Percentiles rank a stretch among this genome's conserved stretches.
These are phyloP conservation scores for Colletotrichum echinochloae DNA, from an alignment of 2,329 filamentous ascomycete genomes.

Conservation along the genomic window DNA sequence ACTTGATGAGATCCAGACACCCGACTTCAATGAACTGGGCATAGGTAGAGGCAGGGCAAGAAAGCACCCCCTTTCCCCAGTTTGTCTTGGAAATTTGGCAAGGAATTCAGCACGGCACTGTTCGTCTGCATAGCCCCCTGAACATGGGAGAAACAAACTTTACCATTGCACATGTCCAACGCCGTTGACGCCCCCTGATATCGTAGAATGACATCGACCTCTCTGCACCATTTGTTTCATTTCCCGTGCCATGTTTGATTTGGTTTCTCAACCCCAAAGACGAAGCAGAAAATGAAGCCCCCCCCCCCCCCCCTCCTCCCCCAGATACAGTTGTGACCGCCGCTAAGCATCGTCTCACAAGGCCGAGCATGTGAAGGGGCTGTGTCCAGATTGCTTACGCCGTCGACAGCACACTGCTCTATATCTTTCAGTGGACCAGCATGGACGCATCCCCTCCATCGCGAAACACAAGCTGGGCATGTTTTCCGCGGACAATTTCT, in stretches of 20 bases:
- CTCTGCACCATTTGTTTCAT: neutral
- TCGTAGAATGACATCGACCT: slow-evolving; percentile 3
- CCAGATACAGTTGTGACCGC: neutral
- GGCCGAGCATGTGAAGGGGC: neutral
- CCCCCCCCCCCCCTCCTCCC: no score
- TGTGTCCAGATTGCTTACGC: neutral
- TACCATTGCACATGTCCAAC: neutral
- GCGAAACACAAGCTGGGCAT: slow-evolving; percentile 64
- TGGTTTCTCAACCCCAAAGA: neutral
- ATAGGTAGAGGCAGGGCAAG: slow-evolving; percentile 14
- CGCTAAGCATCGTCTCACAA: neutral
- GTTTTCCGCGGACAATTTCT: slow-evolving; percentile 60
- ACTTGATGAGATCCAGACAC: slow-evolving; percentile 19
- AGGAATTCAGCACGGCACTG: slow-evolving; percentile 12
- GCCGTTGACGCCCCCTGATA: slow-evolving; percentile 13
- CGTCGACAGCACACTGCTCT: neutral
- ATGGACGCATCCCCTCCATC: slow-evolving; percentile 54
- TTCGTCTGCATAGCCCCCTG: slow-evolving; percentile 1
- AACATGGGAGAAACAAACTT: slow-evolving; percentile 14
- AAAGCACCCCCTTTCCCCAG: neutral
- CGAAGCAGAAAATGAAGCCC: neutral
- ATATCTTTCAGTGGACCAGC: slow-evolving; percentile 43
- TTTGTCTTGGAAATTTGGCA: neutral
- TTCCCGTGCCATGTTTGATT: neutral
- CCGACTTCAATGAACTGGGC: slow-evolving; percentile 13